Evolutionary conservation across 768 basidiomycete species (phyloP), one percentile per base, ranked within the genome.

Genomic region (Mycena galericulata): DNA sequence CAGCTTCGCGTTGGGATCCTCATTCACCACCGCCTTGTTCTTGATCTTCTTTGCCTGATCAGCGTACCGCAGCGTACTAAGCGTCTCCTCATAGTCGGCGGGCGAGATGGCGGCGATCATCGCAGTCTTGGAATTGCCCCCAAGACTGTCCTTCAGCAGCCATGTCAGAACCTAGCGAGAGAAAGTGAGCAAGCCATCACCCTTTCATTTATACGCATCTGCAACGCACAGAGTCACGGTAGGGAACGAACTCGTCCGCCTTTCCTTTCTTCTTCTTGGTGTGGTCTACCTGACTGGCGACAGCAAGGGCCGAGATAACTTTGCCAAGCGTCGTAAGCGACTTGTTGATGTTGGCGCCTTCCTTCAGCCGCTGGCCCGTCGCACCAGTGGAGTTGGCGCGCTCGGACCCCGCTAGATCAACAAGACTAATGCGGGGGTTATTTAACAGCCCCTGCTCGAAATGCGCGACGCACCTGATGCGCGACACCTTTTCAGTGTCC

Each of bases 41-140:
- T 97, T 98, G 82, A 99, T 99, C 91, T 97, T 97, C 92, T 99
- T 99, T 36, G 97, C 97, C 78, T 95, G 95, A 85, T 98, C 96
- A 73, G 98, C 98, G 80, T 99, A 99, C 7, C 98, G 93, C 65
- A 99, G 84, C 2, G 97, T 99, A 80, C 95, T 95, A 68, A 99
- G 84, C 18, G 97, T 98, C 80, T 99, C 97, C 72, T 99, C 97
- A 76, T 98, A 98, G 81, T 98, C 96, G 50, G 96, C 97, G n/a
- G 96, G 97, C 49, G 96, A 91, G 69, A 99, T 99, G 41, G 98
- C 98, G 56, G 98, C 98, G 72, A 99, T 98, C 98, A 99, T 99
- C 6, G 97, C 96, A 5, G 97, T 99, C 84, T 98, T 97, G 36
- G 94, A 96, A 81, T 97, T 97, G 8, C 95, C 98, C 24, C 98